phyloP scores from a whole-genome alignment of 192 early-diverging fungal species.

The Umbelopsis sp. region DNA sequence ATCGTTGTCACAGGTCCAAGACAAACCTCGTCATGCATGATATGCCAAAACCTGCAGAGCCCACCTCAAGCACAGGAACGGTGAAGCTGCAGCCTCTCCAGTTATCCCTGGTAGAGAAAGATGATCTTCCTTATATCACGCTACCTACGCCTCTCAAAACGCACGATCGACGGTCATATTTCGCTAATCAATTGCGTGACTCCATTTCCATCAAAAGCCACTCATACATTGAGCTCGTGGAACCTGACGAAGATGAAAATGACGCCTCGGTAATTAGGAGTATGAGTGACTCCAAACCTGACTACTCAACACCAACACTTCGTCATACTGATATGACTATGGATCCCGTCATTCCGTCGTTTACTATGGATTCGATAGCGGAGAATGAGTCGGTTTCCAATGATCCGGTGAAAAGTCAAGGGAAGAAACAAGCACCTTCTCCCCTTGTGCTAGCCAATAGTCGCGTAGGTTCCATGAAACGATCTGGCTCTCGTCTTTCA shows the following conservation, averaged over 20 bases:
- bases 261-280: neutral
- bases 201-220: conserved; percentile 2
- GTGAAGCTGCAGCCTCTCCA: neutral
- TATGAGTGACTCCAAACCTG: conserved; percentile 2
- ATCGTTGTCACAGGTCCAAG: neutral
- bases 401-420: neutral
- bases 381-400: neutral
- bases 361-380: neutral
- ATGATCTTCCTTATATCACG: conserved; percentile 3
- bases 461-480: neutral
- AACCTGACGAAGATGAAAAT: neutral
- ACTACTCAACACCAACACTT: neutral
- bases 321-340: neutral
- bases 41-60: neutral
- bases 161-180: neutral
- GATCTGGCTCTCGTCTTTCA: neutral
- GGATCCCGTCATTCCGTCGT: neutral
- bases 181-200: neutral
- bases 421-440: neutral
- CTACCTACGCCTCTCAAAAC: neutral
- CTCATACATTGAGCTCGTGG: neutral
- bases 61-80: neutral
- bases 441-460: neutral
- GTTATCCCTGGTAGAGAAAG: neutral
- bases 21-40: neutral